These are phyloP conservation scores for Ogataea haglerorum DNA, from an alignment of 805 yeast genomes.

Conservation along the genomic window DNA sequence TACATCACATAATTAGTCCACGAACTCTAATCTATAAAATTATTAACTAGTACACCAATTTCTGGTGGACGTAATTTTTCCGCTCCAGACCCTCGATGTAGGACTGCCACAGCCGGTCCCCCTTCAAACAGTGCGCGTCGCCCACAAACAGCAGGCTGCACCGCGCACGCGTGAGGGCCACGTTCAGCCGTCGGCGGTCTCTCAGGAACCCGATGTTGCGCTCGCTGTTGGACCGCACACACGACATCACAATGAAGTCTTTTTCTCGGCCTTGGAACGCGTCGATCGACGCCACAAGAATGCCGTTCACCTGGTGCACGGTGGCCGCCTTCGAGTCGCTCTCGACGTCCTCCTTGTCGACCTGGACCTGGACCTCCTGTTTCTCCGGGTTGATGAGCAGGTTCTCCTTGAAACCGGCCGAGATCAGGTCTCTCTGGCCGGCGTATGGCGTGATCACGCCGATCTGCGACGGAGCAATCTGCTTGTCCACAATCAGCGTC, in stretches of 20 bases:
- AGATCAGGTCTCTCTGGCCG: conserved; percentile 65
- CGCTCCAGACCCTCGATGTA: conserved; percentile 41
- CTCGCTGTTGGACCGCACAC: conserved; percentile 66
- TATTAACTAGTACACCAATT: conserved; percentile 2
- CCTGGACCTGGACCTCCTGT: conserved; percentile 45
- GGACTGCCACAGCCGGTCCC: conserved; percentile 48
- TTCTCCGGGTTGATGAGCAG: conserved; percentile 52
- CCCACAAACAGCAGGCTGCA: conserved; percentile 61
- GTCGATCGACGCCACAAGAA: conserved; percentile 64
- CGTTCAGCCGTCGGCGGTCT: conserved; percentile 63
- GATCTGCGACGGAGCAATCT: conserved; percentile 46
- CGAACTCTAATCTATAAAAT: not conserved
- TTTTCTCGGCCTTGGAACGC: conserved; percentile 93
- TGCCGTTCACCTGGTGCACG: conserved; percentile 43
- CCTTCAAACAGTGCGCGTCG: conserved; percentile 48
- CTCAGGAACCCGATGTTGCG: conserved; percentile 58
- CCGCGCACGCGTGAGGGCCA: conserved; percentile 69
- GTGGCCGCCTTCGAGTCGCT: conserved; percentile 40
- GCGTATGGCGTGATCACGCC: conserved; percentile 76
- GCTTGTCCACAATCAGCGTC: conserved; percentile 51
- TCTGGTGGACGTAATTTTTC: conserved; percentile 31
- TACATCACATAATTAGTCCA: not conserved
- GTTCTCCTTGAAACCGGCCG: conserved; percentile 47
- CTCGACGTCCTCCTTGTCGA: conserved; percentile 59
- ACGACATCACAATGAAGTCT: conserved; percentile 71